Conservation (phyloP, 768 basidiomycete genomes). For the Psilocybe azurescens region DNA sequence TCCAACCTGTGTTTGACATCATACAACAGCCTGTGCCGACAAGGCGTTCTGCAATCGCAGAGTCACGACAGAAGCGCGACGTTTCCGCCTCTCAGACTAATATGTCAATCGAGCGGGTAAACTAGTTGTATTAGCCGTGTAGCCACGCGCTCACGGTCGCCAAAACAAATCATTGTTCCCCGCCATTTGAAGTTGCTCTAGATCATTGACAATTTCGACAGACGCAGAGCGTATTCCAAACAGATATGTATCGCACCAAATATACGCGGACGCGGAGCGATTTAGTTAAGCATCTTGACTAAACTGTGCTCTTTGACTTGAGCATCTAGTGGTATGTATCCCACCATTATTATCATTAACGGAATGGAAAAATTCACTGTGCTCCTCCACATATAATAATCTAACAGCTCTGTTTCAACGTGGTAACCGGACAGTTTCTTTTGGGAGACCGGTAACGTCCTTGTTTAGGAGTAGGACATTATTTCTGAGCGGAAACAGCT, state of each 20-base stretch:
- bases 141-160: not conserved
- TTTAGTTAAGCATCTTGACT: not conserved
- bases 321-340: not conserved
- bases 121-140: not conserved
- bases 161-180: not conserved
- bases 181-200: conserved; percentile 10
- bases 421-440: not conserved
- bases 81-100: not conserved
- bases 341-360: not conserved
- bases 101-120: not conserved
- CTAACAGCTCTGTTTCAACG: not conserved
- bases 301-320: not conserved
- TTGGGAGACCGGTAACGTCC: not conserved
- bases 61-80: not conserved
- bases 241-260: conserved; percentile 1
- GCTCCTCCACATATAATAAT: not conserved
- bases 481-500: not conserved
- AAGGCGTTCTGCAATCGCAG: not conserved
- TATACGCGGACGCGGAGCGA: conserved; percentile 4
- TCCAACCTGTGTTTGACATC: not conserved
- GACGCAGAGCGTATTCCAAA: conserved; percentile 12
- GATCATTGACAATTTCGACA: conserved; percentile 10
- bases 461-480: not conserved
- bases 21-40: not conserved
- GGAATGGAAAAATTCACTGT: not conserved